These are phyloP conservation scores for Cajanus cajan DNA, from an alignment of 306 rosid species.

Conservation along the genomic window DNA sequence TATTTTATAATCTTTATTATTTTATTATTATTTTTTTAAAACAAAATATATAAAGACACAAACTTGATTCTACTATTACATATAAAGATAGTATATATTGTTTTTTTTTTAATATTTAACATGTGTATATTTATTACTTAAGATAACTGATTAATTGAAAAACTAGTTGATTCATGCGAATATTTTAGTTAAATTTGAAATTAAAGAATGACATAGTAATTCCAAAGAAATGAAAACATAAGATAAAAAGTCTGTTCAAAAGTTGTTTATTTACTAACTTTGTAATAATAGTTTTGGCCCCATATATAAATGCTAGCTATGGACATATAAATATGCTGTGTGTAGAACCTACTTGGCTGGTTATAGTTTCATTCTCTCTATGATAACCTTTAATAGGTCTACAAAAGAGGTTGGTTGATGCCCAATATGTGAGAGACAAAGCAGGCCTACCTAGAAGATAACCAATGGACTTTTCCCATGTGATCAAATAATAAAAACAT, in stretches of 20 bases:
- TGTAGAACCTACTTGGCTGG: not conserved
- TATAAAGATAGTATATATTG: too few relatives aligned
- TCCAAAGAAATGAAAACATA: not conserved
- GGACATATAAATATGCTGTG: not conserved
- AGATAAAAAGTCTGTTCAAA: not conserved
- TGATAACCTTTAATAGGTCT: slow-evolving; percentile 8
- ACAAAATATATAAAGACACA: too few relatives aligned
- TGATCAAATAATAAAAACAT: slow-evolving; percentile 37
- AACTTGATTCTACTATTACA: too few relatives aligned
- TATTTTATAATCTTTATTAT: too few relatives aligned
- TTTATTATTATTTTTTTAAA: too few relatives aligned
- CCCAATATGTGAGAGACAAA: slow-evolving; percentile 35
- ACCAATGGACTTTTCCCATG: slow-evolving; percentile 42
- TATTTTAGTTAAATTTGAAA: too few relatives aligned
- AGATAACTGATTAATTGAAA: too few relatives aligned
- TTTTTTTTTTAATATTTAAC: too few relatives aligned
- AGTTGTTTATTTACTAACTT: not conserved
- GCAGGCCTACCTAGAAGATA: slow-evolving; percentile 39
- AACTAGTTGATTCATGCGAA: too few relatives aligned
- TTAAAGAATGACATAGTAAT: not conserved
- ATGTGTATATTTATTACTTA: too few relatives aligned
- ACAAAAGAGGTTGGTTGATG: slow-evolving; percentile 22
- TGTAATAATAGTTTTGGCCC: not conserved
- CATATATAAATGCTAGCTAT: not conserved
- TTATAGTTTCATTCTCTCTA: not conserved